Conservation (phyloP, 2,329 filamentous ascomycete species). For the Fusarium aywerte region DNA sequence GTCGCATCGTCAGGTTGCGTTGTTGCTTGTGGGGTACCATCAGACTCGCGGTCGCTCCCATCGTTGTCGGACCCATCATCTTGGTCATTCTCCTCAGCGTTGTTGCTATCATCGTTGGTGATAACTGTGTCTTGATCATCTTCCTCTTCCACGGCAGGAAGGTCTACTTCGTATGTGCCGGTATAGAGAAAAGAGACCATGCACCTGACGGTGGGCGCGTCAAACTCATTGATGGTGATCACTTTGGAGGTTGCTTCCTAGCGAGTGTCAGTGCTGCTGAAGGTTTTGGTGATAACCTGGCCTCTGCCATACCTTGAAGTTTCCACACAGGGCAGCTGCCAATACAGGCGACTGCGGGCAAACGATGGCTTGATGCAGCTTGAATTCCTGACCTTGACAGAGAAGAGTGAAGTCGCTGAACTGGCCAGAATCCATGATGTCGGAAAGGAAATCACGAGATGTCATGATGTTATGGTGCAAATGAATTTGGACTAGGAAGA, state of each 20-base stretch:
- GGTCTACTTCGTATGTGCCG: not conserved
- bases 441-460: not conserved
- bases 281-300: too few relatives aligned
- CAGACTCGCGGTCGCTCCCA: not conserved
- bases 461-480: too few relatives aligned
- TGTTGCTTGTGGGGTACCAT: too few relatives aligned
- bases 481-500: too few relatives aligned
- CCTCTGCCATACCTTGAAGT: not conserved
- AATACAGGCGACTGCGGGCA: conserved; percentile 12
- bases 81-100: not conserved
- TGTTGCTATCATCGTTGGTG: not conserved
- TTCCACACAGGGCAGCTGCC: not conserved
- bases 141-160: not conserved
- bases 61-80: too few relatives aligned
- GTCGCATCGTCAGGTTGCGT: too few relatives aligned
- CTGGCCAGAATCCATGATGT: not conserved
- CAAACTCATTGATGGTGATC: not conserved
- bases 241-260: not conserved
- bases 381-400: not conserved
- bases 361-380: conserved; percentile 2
- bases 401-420: conserved; percentile 2
- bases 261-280: not conserved
- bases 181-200: conserved; percentile 8
- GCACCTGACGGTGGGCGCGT: not conserved
- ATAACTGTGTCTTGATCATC: not conserved